phyloP scores from a whole-genome alignment of 2,329 filamentous ascomycete species.

The Truncatella angustata region DNA sequence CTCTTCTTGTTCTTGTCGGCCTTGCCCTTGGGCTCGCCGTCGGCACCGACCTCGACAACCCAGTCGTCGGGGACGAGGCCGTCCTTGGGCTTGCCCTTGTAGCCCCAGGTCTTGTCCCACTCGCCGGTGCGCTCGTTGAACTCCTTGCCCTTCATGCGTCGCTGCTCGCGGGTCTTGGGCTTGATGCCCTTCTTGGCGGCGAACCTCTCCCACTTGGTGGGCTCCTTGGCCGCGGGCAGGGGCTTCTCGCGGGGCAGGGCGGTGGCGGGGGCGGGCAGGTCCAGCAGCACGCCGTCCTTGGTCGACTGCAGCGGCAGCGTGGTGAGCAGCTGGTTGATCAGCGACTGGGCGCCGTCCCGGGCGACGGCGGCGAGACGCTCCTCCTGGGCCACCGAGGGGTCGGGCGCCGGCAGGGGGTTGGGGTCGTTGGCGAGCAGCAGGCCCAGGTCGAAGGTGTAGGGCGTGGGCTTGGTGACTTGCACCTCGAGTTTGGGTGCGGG shows the following conservation, averaged over 20 bases:
- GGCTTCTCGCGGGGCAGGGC: constrained; percentile 88
- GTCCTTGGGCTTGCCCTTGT: constrained; percentile 85
- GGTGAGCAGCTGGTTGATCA: constrained; percentile 90
- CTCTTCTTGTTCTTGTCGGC: constrained; percentile 23
- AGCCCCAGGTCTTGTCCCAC: constrained; percentile 95
- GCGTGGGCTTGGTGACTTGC: constrained; percentile 76
- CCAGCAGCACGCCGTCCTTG: constrained; percentile 69
- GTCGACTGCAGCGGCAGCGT: constrained; percentile 78
- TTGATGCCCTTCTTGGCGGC: constrained; percentile 96
- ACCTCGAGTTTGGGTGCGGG: constrained; percentile 52
- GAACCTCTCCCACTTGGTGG: constrained; percentile 95
- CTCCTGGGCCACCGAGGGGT: constrained; percentile 52
- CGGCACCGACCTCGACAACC: constrained; percentile 87
- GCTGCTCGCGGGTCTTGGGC: constrained; percentile 76
- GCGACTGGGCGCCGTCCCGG: constrained; percentile 84
- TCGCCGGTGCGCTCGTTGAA: constrained; percentile 83
- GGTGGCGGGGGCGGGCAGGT: constrained; percentile 69
- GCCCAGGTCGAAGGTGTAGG: constrained; percentile 86
- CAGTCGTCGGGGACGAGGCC: constrained; percentile 69
- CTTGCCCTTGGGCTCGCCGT: constrained; percentile 55
- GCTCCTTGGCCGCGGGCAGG: constrained; percentile 74
- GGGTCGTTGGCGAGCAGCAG: constrained; percentile 59
- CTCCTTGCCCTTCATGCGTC: constrained; percentile 66
- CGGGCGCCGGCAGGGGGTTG: constrained; percentile 57
- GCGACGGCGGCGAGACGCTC: constrained; percentile 69